A percentile compares a stretch with the other conserved stretches of the same genome.
phyloP scores from a whole-genome alignment of 2,329 filamentous ascomycete genomes.

The Diplodia scrobiculata region DNA sequence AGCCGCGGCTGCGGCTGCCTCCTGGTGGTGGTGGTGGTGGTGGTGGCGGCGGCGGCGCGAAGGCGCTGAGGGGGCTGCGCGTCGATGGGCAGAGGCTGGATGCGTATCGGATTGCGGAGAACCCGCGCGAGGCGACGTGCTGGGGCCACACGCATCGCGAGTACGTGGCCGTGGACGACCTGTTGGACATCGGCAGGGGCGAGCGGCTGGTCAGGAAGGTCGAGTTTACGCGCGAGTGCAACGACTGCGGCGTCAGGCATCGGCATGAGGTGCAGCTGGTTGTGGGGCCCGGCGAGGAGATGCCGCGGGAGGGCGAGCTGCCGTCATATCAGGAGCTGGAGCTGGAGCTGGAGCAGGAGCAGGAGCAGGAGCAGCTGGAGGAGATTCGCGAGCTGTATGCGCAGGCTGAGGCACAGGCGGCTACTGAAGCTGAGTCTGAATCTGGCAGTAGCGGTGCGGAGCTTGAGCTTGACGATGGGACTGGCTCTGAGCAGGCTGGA shows the following conservation, averaged over 20 bases:
- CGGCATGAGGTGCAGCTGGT: slow-evolving; percentile 2
- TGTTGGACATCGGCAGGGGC: background rate
- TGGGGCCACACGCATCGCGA: background rate
- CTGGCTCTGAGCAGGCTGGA: background rate
- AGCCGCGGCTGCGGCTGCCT: too few relatives aligned
- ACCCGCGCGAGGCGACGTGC: background rate
- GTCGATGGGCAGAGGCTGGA: background rate
- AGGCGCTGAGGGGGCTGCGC: background rate
- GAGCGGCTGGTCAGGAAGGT: background rate
- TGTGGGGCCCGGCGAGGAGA: background rate
- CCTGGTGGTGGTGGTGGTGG: too few relatives aligned
- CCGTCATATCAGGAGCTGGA: background rate
- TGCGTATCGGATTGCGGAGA: background rate
- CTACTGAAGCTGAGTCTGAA: background rate
- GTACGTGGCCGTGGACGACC: slow-evolving; percentile 5
- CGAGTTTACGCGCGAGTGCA: background rate
- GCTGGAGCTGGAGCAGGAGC: background rate
- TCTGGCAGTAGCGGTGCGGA: background rate
- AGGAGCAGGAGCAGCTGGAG: background rate
- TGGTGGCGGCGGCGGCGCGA: background rate
- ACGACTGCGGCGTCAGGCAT: background rate
- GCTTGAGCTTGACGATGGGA: too few relatives aligned
- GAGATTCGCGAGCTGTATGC: background rate
- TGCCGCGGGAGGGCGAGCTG: background rate
- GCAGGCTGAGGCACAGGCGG: background rate